Conservation (phyloP, 768 basidiomycete species). For the Russula earlei region DNA sequence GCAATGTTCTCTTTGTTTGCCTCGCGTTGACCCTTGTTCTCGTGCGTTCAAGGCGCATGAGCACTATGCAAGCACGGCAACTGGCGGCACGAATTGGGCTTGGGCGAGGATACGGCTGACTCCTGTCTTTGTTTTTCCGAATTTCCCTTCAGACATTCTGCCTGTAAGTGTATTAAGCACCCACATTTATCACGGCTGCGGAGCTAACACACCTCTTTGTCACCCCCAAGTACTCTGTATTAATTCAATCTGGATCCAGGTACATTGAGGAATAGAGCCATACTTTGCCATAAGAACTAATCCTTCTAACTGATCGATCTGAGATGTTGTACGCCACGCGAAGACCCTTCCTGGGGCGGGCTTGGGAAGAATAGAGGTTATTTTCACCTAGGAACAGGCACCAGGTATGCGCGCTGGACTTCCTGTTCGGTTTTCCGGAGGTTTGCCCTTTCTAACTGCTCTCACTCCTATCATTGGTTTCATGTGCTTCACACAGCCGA, state of each 20-base stretch:
- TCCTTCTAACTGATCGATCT: not conserved
- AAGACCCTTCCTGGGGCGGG: not conserved
- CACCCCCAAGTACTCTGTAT: conserved; percentile 10
- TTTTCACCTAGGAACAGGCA: not conserved
- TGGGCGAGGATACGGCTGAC: conserved; percentile 19
- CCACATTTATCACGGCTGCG: too few relatives aligned
- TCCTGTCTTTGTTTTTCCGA: conserved; percentile 1
- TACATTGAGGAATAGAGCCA: conserved; percentile 3
- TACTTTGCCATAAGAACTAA: not conserved
- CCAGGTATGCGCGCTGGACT: not conserved
- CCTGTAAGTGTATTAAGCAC: conserved; percentile 2
- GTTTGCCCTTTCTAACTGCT: not conserved
- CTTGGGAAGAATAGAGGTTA: not conserved
- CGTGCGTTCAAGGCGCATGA: conserved; percentile 56
- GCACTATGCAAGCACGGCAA: conserved; percentile 66
- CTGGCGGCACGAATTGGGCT: conserved; percentile 83
- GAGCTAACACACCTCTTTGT: not conserved
- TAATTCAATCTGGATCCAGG: not conserved
- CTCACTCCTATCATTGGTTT: not conserved
- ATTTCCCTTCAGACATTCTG: not conserved
- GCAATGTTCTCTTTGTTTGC: conserved; percentile 65
- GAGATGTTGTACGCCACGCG: not conserved
- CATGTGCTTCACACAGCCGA: not conserved
- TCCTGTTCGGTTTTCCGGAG: too few relatives aligned
- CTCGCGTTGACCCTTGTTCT: conserved; percentile 59